Percentiles rank a stretch among this genome's conserved stretches.
These are phyloP conservation scores for Ceratobasidium sp. DNA, from an alignment of 1,284 basidiomycete genomes.

Conservation along the genomic window DNA sequence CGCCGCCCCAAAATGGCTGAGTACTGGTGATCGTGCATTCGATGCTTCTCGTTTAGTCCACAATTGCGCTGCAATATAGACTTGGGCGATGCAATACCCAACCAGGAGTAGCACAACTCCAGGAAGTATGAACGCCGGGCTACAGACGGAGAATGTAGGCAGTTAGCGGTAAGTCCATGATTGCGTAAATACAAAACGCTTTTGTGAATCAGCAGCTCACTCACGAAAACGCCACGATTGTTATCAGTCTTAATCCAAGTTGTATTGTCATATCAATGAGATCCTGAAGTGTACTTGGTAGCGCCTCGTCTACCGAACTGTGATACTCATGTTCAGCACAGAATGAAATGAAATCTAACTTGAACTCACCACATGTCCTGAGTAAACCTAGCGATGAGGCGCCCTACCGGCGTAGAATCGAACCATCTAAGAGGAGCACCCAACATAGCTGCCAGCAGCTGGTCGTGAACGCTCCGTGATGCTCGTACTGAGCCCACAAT, in stretches of 20 bases:
- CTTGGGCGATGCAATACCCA: slow-evolving; percentile 61
- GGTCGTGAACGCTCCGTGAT: slow-evolving; percentile 69
- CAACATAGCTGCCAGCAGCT: slow-evolving; percentile 70
- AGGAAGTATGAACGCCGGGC: slow-evolving; percentile 61
- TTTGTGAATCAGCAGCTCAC: neutral
- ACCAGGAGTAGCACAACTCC: slow-evolving; percentile 26
- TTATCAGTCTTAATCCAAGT: slow-evolving; percentile 59
- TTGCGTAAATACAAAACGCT: too few species aligned
- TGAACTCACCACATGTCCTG: slow-evolving; percentile 60
- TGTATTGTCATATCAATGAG: slow-evolving; percentile 58
- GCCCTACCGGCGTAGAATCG: slow-evolving; percentile 61
- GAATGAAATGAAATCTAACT: neutral
- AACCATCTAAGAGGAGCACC: slow-evolving; percentile 67
- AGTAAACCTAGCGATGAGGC: slow-evolving; percentile 62
- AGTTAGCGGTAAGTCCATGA: too few species aligned
- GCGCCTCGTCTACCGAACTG: slow-evolving; percentile 37
- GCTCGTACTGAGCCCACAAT: slow-evolving; percentile 66
- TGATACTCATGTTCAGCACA: neutral
- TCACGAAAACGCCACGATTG: slow-evolving; percentile 59
- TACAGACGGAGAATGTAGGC: neutral
- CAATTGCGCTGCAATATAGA: slow-evolving; percentile 76
- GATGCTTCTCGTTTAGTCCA: slow-evolving; percentile 82
- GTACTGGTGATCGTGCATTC: slow-evolving; percentile 75
- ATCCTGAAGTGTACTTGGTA: slow-evolving; percentile 51
- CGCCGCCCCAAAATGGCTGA: slow-evolving; percentile 78